phyloP scores from a whole-genome alignment of 2,329 filamentous ascomycete species.

The Sclerotinia glacialis region DNA sequence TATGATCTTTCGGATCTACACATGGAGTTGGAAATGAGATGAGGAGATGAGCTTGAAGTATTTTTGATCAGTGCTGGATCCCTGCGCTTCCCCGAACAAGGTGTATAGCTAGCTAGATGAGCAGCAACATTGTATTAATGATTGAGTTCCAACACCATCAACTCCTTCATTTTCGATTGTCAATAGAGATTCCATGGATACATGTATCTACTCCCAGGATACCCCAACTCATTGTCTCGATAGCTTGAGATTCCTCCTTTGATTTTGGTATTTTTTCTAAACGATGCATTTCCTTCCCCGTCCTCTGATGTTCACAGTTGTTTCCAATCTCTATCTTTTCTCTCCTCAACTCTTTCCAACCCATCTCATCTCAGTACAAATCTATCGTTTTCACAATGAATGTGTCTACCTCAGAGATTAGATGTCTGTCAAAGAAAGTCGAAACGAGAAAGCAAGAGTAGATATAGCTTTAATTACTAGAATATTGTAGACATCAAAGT shows the following conservation, averaged over 20 bases:
- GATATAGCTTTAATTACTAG: not conserved
- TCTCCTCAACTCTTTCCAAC: too few relatives aligned
- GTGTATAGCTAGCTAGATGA: not conserved
- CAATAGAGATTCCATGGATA: not conserved
- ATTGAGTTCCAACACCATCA: not conserved
- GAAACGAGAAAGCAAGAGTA: not conserved
- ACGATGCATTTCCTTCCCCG: rapidly evolving
- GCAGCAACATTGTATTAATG: not conserved
- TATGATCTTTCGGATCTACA: too few relatives aligned
- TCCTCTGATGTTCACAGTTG: rapidly evolving
- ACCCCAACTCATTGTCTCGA: too few relatives aligned
- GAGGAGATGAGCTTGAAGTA: too few relatives aligned
- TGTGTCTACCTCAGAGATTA: not conserved
- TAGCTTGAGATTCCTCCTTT: not conserved
- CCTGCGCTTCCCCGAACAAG: not conserved
- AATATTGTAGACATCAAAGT: not conserved
- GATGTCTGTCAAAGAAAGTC: not conserved
- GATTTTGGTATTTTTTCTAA: rapidly evolving
- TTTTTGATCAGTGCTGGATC: not conserved
- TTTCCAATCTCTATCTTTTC: too few relatives aligned
- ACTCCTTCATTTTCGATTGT: not conserved
- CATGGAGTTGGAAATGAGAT: not conserved
- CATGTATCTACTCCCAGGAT: not conserved
- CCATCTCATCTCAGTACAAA: not conserved
- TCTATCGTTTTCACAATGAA: not conserved